Conservation (phyloP, 225 moss, liverwort and hornwort genomes). For the Polytrichum formosum region DNA sequence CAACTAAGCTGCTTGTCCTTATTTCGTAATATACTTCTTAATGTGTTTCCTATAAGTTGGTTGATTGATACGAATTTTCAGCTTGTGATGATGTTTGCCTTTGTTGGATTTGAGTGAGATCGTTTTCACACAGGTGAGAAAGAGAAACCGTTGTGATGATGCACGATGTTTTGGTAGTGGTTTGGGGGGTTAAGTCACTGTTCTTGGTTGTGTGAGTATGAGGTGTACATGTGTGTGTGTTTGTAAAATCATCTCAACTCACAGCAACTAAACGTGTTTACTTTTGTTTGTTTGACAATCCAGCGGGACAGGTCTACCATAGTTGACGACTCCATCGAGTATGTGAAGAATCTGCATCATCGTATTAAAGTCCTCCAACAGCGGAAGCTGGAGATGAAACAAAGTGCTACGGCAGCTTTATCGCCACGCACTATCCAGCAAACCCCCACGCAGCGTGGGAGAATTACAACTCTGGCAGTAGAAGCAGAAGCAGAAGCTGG, state of each 20-base stretch:
- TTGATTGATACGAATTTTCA: background rate
- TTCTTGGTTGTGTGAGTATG: background rate
- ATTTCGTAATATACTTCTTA: background rate
- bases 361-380: conserved; percentile 46
- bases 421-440: background rate
- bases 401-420: background rate
- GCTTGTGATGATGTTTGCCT: background rate
- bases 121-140: background rate
- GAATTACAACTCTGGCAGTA: background rate
- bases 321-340: conserved; percentile 55
- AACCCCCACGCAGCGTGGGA: conserved; percentile 3
- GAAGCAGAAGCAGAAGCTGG: conserved; percentile 13
- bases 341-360: conserved; percentile 79
- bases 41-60: background rate
- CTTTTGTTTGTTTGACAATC: background rate
- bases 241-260: background rate
- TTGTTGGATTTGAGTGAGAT: background rate
- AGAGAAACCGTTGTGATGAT: background rate
- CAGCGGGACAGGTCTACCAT: conserved; percentile 62
- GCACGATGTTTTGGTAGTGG: background rate
- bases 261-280: background rate
- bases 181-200: background rate
- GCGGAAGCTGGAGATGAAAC: conserved; percentile 32
- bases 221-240: background rate
- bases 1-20: background rate